Base-by-base conservation (phyloP, 2,329 filamentous ascomycete species). In the Paraphoma sp. region DNA sequence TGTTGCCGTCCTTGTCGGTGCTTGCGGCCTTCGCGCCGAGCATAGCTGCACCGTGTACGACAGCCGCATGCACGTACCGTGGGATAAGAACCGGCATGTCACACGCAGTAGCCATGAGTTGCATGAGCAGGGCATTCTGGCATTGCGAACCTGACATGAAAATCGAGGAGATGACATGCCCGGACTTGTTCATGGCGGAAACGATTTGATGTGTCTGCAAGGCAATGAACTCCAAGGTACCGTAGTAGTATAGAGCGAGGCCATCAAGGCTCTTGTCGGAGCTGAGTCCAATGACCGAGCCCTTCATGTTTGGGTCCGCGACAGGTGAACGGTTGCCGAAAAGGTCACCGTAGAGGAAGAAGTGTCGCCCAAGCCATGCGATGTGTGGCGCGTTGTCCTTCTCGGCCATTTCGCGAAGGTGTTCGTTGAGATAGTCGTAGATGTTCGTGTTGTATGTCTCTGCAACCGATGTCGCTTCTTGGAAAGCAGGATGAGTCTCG, bases 71-170 rank as follows among this genome's bases (percentile, higher is more conserved):
- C 56, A 97, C 92, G 71, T 99, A 98, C 49, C 90, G 86, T 0
- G 95, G 95, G 53, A 98, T 96, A 38, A 97, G 82, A 17, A 99
- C 94, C 1, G 94, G 94, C 89, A 97, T 93, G 65, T 88, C 84
- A 79, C 94, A 98, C 0, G 90, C 90, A 0, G 93, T 95, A 12
- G 95, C 93, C 68, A 99, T 90, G 14, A 99, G 86, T 55, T 88
- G 85, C 89, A 99, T 97, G 53, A 99, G 83, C 57, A 98, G 87
- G 33, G 89, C 87, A 78, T 99, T 99, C 79, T 97, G 93, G 82
- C 95, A 99, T 77, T 98, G 95, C 10, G 92, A 96, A 59, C 95
- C 95, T 4, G 92, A 97, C 95, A 99, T 98, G 86, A 98, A 99
- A 78, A 99, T 97, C 62, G 90, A 94, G 48, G 85, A 88, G 76